Percentiles rank a stretch among this genome's conserved stretches.
Conservation (phyloP, 495 filamentous ascomycete species). For the Penicillium atrosanguineum region DNA sequence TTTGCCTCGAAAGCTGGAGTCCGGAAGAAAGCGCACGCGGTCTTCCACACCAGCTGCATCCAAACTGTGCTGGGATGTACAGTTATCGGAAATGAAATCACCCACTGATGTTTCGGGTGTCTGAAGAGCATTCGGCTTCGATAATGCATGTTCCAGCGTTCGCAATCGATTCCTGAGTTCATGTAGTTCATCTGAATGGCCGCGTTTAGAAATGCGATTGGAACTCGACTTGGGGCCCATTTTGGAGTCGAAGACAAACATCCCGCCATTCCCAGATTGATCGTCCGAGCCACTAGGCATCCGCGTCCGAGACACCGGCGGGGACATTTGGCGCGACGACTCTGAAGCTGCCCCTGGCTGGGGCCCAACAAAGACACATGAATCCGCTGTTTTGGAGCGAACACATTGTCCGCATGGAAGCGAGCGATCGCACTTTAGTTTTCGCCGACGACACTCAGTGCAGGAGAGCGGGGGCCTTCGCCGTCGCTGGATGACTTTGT, state of each 20-base stretch:
- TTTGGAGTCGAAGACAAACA: conserved; percentile 43
- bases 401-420: conserved; percentile 65
- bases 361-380: conserved; percentile 34
- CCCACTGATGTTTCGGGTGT: conserved; percentile 29
- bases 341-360: conserved; percentile 14
- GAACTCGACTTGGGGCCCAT: conserved; percentile 22
- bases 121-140: conserved; percentile 19
- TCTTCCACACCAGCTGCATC: conserved; percentile 33
- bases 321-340: conserved; percentile 12
- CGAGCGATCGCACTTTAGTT: conserved; percentile 67
- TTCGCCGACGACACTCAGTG: conserved; percentile 59
- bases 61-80: conserved; percentile 12
- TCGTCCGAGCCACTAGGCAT: conserved; percentile 15
- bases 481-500: conserved; percentile 27
- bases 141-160: conserved; percentile 29
- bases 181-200: conserved; percentile 31
- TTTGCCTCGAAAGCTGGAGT: conserved; percentile 46
- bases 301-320: conserved; percentile 16
- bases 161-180: conserved; percentile 34
- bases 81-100: conserved; percentile 23
- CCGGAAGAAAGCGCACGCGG: conserved; percentile 29
- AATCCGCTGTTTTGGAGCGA: conserved; percentile 43
- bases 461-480: conserved; percentile 42
- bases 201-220: conserved; percentile 29
- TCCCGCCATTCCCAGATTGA: conserved; percentile 22